Conservation (phyloP, 768 basidiomycete species). For the Tylopilus balloui region DNA sequence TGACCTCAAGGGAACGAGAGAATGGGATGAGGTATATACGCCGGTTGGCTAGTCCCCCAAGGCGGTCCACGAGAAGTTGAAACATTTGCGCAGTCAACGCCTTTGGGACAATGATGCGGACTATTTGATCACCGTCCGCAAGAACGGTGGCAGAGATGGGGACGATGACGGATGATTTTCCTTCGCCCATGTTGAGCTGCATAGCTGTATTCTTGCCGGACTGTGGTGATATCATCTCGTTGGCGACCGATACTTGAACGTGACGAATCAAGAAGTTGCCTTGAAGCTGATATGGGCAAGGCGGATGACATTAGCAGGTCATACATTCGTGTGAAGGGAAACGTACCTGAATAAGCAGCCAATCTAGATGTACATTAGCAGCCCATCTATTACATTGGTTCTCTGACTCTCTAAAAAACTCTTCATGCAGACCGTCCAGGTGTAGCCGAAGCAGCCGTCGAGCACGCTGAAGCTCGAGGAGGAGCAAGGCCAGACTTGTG, state of each 20-base stretch:
- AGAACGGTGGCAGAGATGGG: slow-evolving; percentile 40
- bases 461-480: slow-evolving; percentile 36
- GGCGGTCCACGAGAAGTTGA: slow-evolving; percentile 38
- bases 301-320: background rate
- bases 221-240: slow-evolving; percentile 44
- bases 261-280: slow-evolving; percentile 40
- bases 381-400: slow-evolving; percentile 20
- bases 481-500: slow-evolving; percentile 23
- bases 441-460: slow-evolving; percentile 32
- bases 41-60: slow-evolving; percentile 43
- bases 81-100: slow-evolving; percentile 46
- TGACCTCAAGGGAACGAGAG: slow-evolving; percentile 36
- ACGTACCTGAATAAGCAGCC: slow-evolving; percentile 43
- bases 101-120: slow-evolving; percentile 37
- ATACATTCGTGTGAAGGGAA: background rate
- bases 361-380: slow-evolving; percentile 31
- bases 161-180: slow-evolving; percentile 33
- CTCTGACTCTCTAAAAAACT: slow-evolving; percentile 27
- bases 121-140: slow-evolving; percentile 40
- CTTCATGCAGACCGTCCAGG: slow-evolving; percentile 23
- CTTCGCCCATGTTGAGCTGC: slow-evolving; percentile 35
- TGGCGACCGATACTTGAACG: slow-evolving; percentile 39
- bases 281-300: slow-evolving; percentile 36
- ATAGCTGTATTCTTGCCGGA: slow-evolving; percentile 35
- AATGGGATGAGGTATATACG: slow-evolving; percentile 50